Percentiles rank a stretch among this genome's conserved stretches.
Evolutionary conservation across 345 rosid species (phyloP).

Genomic region (Brassica juncea): DNA sequence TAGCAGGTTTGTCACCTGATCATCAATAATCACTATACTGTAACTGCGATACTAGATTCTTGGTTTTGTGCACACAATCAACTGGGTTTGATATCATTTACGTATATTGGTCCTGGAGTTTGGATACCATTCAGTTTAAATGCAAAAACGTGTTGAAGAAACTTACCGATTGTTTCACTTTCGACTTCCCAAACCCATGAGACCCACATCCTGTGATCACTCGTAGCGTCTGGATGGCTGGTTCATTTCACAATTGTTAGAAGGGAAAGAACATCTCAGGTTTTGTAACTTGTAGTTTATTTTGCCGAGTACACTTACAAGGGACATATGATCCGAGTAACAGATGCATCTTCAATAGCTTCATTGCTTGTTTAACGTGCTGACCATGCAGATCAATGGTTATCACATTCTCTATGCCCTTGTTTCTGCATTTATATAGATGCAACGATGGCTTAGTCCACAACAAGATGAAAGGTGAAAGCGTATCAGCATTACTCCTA

Average conservation of each 20-base stretch:
- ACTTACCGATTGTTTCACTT: slow-evolving; percentile 85
- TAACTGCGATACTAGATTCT: slow-evolving; percentile 3
- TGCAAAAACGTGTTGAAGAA: slow-evolving; percentile 5
- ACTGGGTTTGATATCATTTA: not conserved
- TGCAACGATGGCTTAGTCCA: slow-evolving; percentile 29
- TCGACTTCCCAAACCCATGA: slow-evolving; percentile 79
- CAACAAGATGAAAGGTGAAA: slow-evolving; percentile 6
- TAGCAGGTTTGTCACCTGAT: slow-evolving; percentile 63
- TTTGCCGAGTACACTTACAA: slow-evolving; percentile 54
- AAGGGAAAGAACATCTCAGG: not conserved
- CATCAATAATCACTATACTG: slow-evolving; percentile 14
- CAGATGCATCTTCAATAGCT: slow-evolving; percentile 73
- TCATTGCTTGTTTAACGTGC: slow-evolving; percentile 88
- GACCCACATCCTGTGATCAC: slow-evolving; percentile 94
- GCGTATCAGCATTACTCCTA: not conserved
- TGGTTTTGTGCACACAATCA: not conserved
- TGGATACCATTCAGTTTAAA: not conserved
- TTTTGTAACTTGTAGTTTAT: not conserved
- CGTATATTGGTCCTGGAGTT: not conserved
- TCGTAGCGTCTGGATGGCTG: slow-evolving; percentile 82
- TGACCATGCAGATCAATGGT: slow-evolving; percentile 98
- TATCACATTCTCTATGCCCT: slow-evolving; percentile 70
- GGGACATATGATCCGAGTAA: slow-evolving; percentile 61
- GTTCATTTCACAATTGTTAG: slow-evolving; percentile 28
- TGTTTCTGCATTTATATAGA: slow-evolving; percentile 63